Evolutionary conservation across 2,329 filamentous ascomycete species (phyloP).

Genomic region (Nothophoma quercina): DNA sequence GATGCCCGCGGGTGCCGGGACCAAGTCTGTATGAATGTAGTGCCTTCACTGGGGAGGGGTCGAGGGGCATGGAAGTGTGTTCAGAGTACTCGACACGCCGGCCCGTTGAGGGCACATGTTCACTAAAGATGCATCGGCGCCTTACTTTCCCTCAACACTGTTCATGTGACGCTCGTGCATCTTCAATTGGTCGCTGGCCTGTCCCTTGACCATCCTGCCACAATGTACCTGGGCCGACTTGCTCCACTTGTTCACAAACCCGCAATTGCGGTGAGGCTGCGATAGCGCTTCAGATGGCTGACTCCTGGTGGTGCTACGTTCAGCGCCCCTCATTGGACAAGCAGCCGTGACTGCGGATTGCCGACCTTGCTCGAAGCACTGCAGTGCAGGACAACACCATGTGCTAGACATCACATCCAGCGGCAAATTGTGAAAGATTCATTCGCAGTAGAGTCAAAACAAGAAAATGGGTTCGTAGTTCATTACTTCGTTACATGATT

Average conservation of each 20-base stretch:
- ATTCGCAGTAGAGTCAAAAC: no score
- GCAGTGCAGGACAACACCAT: no score
- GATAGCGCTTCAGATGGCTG: slow-evolving; percentile 5
- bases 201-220: neutral
- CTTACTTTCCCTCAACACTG: slow-evolving; percentile 12
- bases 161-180: slow-evolving; percentile 5
- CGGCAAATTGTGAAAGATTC: no score
- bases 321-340: slow-evolving; percentile 5
- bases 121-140: neutral
- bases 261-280: neutral
- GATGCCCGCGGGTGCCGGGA: neutral
- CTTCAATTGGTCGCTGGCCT: neutral
- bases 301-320: slow-evolving; percentile 3
- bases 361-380: no score
- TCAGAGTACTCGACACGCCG: neutral
- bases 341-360: neutral
- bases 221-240: neutral
- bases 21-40: no score
- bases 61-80: neutral
- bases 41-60: neutral
- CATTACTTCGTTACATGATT: neutral
- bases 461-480: no score
- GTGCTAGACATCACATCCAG: no score
- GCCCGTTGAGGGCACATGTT: slow-evolving; percentile 4
- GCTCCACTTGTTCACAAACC: neutral